These are phyloP conservation scores for Coemansia sp. DNA, from an alignment of 192 early-diverging fungal species.

Conservation along the genomic window DNA sequence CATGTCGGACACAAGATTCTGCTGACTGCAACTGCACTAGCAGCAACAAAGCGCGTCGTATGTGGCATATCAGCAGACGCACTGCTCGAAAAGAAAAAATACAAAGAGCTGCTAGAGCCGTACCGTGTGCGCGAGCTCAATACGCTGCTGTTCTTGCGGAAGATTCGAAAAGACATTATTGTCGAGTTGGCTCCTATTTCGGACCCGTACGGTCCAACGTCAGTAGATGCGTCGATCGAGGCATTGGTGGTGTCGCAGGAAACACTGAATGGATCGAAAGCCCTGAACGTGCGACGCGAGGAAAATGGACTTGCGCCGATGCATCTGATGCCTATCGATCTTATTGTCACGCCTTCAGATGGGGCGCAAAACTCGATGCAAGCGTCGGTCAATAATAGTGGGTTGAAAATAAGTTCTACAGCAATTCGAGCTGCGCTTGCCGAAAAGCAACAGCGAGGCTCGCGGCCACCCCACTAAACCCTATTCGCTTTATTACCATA, in stretches of 20 bases:
- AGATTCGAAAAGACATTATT: conserved; percentile 43
- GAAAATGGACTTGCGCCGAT: conserved; percentile 59
- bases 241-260: conserved; percentile 84
- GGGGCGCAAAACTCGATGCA: conserved; percentile 15
- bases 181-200: conserved; percentile 66
- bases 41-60: conserved; percentile 64
- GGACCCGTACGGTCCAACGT: conserved; percentile 87
- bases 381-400: conserved; percentile 47
- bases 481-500: not conserved
- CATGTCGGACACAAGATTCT: conserved; percentile 95
- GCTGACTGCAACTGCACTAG: conserved; percentile 74
- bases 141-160: conserved; percentile 65
- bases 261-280: conserved; percentile 69
- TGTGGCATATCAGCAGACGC: conserved; percentile 71
- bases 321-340: conserved; percentile 69
- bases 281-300: conserved; percentile 74
- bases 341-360: conserved; percentile 57
- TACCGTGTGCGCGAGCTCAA: conserved; percentile 59
- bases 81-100: conserved; percentile 72
- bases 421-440: conserved; percentile 61
- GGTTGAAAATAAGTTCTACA: conserved; percentile 77
- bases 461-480: not conserved
- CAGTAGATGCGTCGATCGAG: conserved; percentile 67
- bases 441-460: conserved; percentile 25
- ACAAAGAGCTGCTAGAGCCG: conserved; percentile 66